Evolutionary conservation across 2,329 filamentous ascomycete species (phyloP).

Genomic region (Aspergillus fumigatus): DNA sequence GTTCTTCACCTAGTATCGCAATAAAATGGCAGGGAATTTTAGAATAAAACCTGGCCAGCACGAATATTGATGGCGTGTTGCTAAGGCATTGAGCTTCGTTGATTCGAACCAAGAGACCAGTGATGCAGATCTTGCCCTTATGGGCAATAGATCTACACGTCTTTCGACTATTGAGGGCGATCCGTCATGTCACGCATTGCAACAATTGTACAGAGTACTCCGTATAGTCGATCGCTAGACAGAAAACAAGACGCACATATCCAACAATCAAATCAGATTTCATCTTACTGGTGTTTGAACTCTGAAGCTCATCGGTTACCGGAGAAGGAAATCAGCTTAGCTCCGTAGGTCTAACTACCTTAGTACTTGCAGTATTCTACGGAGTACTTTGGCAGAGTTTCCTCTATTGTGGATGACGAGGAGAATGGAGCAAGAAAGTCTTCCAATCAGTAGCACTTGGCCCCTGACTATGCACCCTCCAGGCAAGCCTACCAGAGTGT

Average conservation of each 20-base stretch:
- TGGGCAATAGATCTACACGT: not conserved
- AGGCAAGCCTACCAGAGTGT: not conserved
- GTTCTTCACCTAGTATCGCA: not conserved
- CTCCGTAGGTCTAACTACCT: too few relatives aligned
- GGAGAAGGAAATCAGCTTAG: not conserved
- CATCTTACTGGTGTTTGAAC: not conserved
- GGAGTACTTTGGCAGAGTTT: not conserved
- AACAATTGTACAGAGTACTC: too few relatives aligned
- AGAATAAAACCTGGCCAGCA: not conserved
- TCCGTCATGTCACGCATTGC: constrained; percentile 2
- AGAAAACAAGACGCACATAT: constrained; percentile 1
- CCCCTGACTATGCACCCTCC: not conserved
- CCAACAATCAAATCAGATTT: not conserved
- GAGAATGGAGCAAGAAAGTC: constrained; percentile 1
- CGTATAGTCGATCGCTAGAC: not conserved
- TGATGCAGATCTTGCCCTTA: not conserved
- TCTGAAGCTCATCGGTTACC: not conserved
- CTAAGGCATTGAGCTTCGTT: not conserved
- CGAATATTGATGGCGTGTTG: not conserved
- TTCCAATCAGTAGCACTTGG: not conserved
- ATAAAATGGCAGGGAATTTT: not conserved
- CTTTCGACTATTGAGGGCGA: constrained; percentile 10
- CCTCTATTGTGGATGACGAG: not conserved
- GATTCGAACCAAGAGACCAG: not conserved
- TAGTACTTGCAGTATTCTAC: not conserved